Conservation (phyloP, 768 basidiomycete species). For the button mushroom (Agaricus bisporus) region DNA sequence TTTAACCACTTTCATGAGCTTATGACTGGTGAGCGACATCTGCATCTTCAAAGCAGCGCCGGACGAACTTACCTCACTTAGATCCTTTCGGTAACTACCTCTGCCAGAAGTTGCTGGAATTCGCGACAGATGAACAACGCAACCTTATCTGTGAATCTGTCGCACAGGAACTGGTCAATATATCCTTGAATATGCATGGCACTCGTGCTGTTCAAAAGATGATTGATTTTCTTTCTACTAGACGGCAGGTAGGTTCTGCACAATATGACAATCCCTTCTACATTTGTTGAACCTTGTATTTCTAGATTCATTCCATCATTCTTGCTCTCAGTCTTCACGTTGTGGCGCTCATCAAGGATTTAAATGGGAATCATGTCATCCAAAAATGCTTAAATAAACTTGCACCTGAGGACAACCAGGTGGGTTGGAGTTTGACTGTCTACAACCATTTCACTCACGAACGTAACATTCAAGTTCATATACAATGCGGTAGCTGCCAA, state of each 20-base stretch:
- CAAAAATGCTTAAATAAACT: slow-evolving; percentile 99
- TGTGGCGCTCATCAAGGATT: slow-evolving; percentile 97
- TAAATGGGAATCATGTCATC: slow-evolving; percentile 96
- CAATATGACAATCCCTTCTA: neutral
- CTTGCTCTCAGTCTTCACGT: slow-evolving; percentile 95
- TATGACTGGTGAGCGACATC: slow-evolving; percentile 73
- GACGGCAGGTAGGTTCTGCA: slow-evolving; percentile 71
- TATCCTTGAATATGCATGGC: slow-evolving; percentile 99
- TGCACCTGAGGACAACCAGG: slow-evolving; percentile 98
- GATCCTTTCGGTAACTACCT: slow-evolving; percentile 99
- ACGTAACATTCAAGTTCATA: slow-evolving; percentile 65
- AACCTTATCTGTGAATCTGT: slow-evolving; percentile 97
- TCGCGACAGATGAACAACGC: slow-evolving; percentile 94
- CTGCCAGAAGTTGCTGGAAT: slow-evolving; percentile 96
- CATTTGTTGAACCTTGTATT: neutral
- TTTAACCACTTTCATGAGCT: slow-evolving; percentile 96
- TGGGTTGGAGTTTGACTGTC: slow-evolving; percentile 19
- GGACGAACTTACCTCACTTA: slow-evolving; percentile 20
- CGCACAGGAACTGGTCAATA: slow-evolving; percentile 94
- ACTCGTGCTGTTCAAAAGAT: slow-evolving; percentile 99
- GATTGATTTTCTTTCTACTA: slow-evolving; percentile 97
- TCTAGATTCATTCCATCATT: slow-evolving; percentile 94
- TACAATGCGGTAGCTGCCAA: slow-evolving; percentile 99
- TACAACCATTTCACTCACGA: neutral
- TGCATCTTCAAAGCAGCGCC: slow-evolving; percentile 5